Conservation (phyloP, 345 rosid species). For the Hibiscus tridactylites region DNA sequence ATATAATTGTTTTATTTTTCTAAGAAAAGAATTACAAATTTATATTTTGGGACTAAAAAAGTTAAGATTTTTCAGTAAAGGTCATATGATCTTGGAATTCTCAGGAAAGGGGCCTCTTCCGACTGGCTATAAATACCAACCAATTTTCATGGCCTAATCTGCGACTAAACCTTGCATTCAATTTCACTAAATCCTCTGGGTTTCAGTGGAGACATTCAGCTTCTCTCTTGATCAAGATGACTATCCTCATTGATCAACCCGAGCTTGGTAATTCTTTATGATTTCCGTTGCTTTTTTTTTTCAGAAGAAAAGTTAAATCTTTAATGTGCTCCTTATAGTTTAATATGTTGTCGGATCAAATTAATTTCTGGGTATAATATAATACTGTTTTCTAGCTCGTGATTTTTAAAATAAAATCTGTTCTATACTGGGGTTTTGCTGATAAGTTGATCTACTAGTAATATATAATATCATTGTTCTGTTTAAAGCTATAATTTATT, state of each 20-base stretch:
- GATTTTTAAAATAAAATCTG: too few species aligned
- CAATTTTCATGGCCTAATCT: background rate
- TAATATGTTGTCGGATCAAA: too few species aligned
- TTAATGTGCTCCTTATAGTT: background rate
- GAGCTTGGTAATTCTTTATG: conserved; percentile 26
- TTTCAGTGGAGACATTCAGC: background rate
- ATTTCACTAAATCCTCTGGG: background rate
- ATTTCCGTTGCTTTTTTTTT: background rate
- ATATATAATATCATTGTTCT: background rate
- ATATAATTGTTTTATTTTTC: too few species aligned
- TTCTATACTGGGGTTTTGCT: background rate
- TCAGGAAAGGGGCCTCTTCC: conserved; percentile 1
- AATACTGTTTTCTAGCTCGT: too few species aligned
- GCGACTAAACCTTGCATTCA: background rate
- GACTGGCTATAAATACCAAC: conserved; percentile 37
- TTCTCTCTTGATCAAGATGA: conserved; percentile 30
- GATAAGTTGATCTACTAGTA: background rate
- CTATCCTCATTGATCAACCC: conserved; percentile 40
- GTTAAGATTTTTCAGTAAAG: conserved; percentile 16
- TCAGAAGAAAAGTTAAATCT: background rate
- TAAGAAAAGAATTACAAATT: too few species aligned
- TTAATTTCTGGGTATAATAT: too few species aligned
- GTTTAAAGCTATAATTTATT: conserved; percentile 16
- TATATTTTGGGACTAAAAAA: background rate
- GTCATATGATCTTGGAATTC: background rate